phyloP scores from a whole-genome alignment of 2,329 filamentous ascomycete species.

The Trichoderma lentiforme region DNA sequence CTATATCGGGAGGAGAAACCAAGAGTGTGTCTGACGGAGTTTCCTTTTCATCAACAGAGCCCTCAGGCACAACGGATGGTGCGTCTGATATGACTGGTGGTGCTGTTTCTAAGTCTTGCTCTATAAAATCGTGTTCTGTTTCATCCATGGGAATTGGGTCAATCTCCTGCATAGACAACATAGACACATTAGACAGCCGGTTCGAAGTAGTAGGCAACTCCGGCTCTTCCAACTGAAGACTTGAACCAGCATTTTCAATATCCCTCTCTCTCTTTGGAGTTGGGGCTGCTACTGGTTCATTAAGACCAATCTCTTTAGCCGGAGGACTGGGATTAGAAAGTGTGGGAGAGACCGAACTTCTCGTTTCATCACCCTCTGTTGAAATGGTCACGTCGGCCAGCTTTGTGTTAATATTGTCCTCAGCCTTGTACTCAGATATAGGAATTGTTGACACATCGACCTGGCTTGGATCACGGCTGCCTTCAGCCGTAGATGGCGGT shows the following conservation, averaged over 20 bases:
- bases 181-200: constrained; percentile 12
- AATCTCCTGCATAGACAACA: constrained; percentile 32
- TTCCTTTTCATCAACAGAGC: not conserved
- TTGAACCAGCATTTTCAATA: not conserved
- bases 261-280: not conserved
- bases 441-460: not conserved
- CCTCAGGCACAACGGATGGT: not conserved
- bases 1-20: constrained; percentile 18
- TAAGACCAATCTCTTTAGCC: not conserved
- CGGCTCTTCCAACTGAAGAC: not conserved
- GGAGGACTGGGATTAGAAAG: not conserved
- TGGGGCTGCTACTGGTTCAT: not conserved
- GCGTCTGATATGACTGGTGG: not conserved
- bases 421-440: not conserved
- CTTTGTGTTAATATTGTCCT: not conserved
- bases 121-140: constrained; percentile 12
- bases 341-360: not conserved
- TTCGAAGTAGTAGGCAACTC: constrained; percentile 16
- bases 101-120: not conserved
- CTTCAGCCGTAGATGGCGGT: constrained; percentile 23
- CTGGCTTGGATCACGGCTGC: constrained; percentile 9
- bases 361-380: not conserved
- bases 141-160: constrained; percentile 40
- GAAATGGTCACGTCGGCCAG: not conserved
- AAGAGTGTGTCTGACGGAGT: not conserved